These are phyloP conservation scores for Marvania coccoides DNA, from an alignment of 139 green algal species.

Conservation along the genomic window DNA sequence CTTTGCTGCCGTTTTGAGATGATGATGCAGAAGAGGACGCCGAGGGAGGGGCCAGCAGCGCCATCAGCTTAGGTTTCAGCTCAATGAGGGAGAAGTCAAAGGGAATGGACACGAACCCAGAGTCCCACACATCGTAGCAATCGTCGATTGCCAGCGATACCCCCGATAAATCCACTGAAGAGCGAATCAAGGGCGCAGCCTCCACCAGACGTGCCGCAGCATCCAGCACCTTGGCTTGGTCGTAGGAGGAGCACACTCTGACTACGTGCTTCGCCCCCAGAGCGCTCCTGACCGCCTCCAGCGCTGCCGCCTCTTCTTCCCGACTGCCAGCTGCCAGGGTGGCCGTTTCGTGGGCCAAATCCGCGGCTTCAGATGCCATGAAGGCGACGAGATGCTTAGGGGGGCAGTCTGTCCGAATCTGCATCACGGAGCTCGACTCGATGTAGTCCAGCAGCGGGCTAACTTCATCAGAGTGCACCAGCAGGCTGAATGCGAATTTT, in stretches of 20 bases:
- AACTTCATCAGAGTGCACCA: slow-evolving; percentile 66
- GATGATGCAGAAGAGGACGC: background rate
- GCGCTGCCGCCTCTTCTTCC: slow-evolving; percentile 26
- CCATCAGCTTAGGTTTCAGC: slow-evolving; percentile 46
- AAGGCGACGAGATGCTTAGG: slow-evolving; percentile 64
- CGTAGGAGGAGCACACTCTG: slow-evolving; percentile 40
- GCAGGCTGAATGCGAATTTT: slow-evolving; percentile 63
- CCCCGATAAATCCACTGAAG: slow-evolving; percentile 57
- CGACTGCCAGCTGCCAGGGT: background rate
- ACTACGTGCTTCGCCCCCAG: slow-evolving; percentile 51
- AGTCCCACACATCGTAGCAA: slow-evolving; percentile 91
- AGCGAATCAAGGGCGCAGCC: slow-evolving; percentile 55
- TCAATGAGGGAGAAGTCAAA: slow-evolving; percentile 70
- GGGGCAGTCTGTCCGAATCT: slow-evolving; percentile 77
- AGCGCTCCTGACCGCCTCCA: slow-evolving; percentile 35
- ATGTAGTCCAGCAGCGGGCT: slow-evolving; percentile 69
- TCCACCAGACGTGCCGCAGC: slow-evolving; percentile 67
- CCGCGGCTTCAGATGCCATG: slow-evolving; percentile 44
- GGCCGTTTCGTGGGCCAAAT: slow-evolving; percentile 43
- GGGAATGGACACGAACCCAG: slow-evolving; percentile 86
- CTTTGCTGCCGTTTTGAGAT: background rate
- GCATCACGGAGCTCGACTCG: slow-evolving; percentile 63
- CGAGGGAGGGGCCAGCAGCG: slow-evolving; percentile 27
- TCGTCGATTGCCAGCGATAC: slow-evolving; percentile 78
- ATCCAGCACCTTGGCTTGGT: slow-evolving; percentile 41